Base-by-base conservation (phyloP, 2,329 filamentous ascomycete genomes). In the Alternaria sp. region DNA sequence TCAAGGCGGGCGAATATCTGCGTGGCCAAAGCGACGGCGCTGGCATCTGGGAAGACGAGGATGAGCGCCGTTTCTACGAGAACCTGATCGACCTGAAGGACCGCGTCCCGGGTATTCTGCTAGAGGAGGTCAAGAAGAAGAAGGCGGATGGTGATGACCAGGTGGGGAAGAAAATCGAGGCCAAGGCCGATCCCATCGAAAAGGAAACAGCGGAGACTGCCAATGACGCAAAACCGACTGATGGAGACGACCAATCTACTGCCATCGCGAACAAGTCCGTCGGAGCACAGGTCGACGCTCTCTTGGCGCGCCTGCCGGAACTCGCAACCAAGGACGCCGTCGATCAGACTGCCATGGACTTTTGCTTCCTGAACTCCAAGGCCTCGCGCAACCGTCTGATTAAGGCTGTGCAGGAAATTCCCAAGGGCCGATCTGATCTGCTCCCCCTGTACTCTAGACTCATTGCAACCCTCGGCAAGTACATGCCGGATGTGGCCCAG, bases 1-100 rank as follows among this genome's bases (percentile, higher is more conserved):
- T 98, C 71, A 98, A 97, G 82, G 92, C 94, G 11, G 93, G 93
- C 1, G 95, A 98, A 71, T 98, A 97, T 75, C 85, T 98, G 43
- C 91, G 93, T 41, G 94, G 94, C 12, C 92, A 96, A 78, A 91
- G 90, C 21, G 95, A 98, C 63, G 94, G 94, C 20, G 88, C 94
- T 23, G 96, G 96, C 0, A 98, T 99, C 66, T 99, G 96, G 96
- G 94, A 97, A 82, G 96, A 99, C 72, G 96, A 99, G 76, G 96
- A 99, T 58, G 95, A 99, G 81, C 90, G 96, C 63, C 92, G 96
- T 64, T 99, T 99, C 79, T 99, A 99, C 81, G 96, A 99, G 83
- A 98, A 97, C 68, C 81, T 99, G 11, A 92, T 97, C 12, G 96
- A 99, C 76, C 84, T 99, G 15, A 97, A 96, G 77, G 96, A 96